Evolutionary conservation across 352 stramenopile genomes (phyloP).

Genomic region (Thraustochytrium sp.): DNA sequence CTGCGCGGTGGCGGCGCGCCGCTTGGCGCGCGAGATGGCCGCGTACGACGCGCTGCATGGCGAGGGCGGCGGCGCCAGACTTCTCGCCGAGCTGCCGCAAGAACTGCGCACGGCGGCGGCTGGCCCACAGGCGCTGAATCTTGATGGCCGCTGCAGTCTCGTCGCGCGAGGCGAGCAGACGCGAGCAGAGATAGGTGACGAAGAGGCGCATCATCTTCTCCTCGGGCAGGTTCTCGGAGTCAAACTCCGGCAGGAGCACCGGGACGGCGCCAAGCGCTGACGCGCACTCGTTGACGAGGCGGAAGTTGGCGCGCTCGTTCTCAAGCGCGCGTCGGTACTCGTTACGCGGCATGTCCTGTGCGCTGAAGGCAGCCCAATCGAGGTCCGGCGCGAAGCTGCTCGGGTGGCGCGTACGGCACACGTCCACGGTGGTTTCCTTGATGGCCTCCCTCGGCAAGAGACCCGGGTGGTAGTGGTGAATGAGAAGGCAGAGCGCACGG

Average conservation of each 20-base stretch:
- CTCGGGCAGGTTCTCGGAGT: conserved; percentile 78
- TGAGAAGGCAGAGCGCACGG: conserved; percentile 78
- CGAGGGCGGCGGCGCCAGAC: not conserved
- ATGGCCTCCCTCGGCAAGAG: conserved; percentile 57
- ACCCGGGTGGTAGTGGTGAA: conserved; percentile 92
- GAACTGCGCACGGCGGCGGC: not conserved
- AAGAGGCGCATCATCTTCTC: conserved; percentile 89
- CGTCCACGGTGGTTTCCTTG: not conserved
- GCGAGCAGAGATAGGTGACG: conserved; percentile 84
- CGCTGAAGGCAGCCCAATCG: not conserved
- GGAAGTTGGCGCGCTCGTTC: conserved; percentile 76
- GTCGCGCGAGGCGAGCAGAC: conserved; percentile 82
- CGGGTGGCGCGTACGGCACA: not conserved
- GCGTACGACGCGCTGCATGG: not conserved
- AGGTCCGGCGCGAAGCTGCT: not conserved
- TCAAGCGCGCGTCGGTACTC: not conserved
- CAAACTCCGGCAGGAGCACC: conserved; percentile 73
- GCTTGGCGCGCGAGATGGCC: not conserved
- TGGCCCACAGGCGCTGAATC: conserved; percentile 62
- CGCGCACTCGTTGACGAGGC: conserved; percentile 74
- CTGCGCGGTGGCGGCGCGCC: not conserved
- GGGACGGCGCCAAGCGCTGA: conserved; percentile 84
- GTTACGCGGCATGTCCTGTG: conserved; percentile 19
- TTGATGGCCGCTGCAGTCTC: conserved; percentile 79
- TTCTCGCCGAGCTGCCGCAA: conserved; percentile 3